These are phyloP conservation scores for Viola pubescens DNA, from an alignment of 441 rosid species.

Conservation along the genomic window DNA sequence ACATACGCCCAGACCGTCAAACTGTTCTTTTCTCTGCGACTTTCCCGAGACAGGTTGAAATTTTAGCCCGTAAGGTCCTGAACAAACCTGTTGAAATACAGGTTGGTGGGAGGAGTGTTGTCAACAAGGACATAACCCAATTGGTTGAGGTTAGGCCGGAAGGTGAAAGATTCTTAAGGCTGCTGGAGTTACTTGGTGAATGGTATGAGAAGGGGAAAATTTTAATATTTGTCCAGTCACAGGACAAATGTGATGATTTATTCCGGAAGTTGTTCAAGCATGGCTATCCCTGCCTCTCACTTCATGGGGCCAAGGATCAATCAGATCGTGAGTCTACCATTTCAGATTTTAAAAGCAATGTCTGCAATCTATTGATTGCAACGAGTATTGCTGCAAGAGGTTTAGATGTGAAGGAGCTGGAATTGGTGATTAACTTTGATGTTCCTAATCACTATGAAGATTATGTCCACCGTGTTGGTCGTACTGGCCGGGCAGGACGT, in stretches of 20 bases:
- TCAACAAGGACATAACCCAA: constrained; percentile 80
- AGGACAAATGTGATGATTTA: constrained; percentile 82
- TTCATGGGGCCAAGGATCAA: constrained; percentile 94
- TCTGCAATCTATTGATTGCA: constrained; percentile 80
- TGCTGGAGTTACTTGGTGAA: constrained; percentile 83
- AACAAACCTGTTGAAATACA: constrained; percentile 81
- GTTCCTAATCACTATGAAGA: constrained; percentile 83
- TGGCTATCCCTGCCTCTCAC: constrained; percentile 89
- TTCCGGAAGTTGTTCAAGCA: constrained; percentile 66
- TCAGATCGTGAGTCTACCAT: constrained; percentile 88
- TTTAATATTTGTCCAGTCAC: constrained; percentile 75
- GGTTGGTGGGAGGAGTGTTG: constrained; percentile 97
- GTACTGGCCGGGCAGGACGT: constrained; percentile 92
- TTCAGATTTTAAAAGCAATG: constrained; percentile 76
- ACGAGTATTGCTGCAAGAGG: constrained; percentile 97
- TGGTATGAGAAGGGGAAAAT: constrained; percentile 94
- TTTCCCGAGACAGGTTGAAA: constrained; percentile 94
- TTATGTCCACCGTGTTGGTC: constrained; percentile 90
- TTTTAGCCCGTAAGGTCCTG: constrained; percentile 77
- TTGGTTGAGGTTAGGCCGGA: constrained; percentile 89
- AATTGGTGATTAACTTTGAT: constrained; percentile 78
- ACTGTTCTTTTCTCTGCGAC: constrained; percentile 98
- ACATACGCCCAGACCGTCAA: constrained; percentile 84
- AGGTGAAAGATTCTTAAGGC: constrained; percentile 70
- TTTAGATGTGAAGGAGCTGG: constrained; percentile 92